A percentile compares a stretch with the other conserved stretches of the same genome.
Conservation (phyloP, 179 eudicot genomes). For the Drosera spatulata region DNA sequence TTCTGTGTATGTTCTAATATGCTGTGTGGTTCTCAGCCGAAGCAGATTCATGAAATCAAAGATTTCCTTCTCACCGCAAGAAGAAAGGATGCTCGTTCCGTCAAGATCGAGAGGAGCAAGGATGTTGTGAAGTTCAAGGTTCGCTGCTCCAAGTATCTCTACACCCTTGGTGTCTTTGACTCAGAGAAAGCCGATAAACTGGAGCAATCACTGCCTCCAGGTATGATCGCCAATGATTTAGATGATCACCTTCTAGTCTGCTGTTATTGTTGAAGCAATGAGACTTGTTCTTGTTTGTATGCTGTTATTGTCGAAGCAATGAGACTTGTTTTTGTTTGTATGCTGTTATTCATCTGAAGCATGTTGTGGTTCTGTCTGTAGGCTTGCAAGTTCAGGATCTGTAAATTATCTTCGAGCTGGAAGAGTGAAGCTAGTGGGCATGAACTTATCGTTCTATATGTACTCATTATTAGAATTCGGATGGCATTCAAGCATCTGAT, state of each 20-base stretch:
- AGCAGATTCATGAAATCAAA: conserved; percentile 49
- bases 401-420: conserved; percentile 3
- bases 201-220: conserved; percentile 16
- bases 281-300: neutral
- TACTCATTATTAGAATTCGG: too few species aligned
- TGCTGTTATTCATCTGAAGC: neutral
- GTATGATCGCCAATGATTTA: conserved; percentile 36
- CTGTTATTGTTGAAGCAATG: neutral
- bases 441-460: too few species aligned
- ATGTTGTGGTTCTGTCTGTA: neutral
- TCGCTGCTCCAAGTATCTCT: too few species aligned
- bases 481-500: too few species aligned
- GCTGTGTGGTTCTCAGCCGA: conserved; percentile 16
- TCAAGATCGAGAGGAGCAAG: conserved; percentile 38
- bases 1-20: too few species aligned
- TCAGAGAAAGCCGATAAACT: conserved; percentile 32
- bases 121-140: conserved; percentile 27
- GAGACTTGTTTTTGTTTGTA: neutral
- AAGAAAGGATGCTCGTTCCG: conserved; percentile 43
- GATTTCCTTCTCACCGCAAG: conserved; percentile 47
- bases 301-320: neutral
- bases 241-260: neutral
- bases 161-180: conserved; percentile 37
- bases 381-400: conserved; percentile 37
- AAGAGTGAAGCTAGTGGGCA: too few species aligned